phyloP scores from a whole-genome alignment of 176 grass and related monocot species.

The Oryza glaberrima region DNA sequence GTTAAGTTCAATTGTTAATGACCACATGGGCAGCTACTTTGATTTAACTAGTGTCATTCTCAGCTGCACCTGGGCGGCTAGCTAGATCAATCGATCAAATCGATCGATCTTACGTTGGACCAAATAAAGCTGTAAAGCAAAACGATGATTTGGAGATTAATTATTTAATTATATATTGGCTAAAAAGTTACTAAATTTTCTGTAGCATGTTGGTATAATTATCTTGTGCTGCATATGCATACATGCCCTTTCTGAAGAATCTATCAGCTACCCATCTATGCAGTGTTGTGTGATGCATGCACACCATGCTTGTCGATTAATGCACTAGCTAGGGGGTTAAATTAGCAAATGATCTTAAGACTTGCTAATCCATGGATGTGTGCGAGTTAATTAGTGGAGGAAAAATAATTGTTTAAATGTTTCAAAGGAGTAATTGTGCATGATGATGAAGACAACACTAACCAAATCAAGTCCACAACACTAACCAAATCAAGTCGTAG shows the following conservation, averaged over 20 bases:
- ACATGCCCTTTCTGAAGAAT: neutral
- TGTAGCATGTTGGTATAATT: neutral
- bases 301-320: neutral
- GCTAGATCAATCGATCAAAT: neutral
- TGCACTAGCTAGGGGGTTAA: neutral
- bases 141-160: neutral
- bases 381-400: neutral
- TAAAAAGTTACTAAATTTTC: neutral
- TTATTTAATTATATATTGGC: neutral
- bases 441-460: neutral
- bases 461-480: too few relatives aligned
- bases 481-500: neutral
- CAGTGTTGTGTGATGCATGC: neutral
- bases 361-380: neutral
- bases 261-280: neutral
- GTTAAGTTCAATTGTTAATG: neutral
- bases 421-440: neutral
- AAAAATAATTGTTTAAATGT: neutral
- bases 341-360: neutral
- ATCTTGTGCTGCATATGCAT: constrained; percentile 29
- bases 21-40: neutral
- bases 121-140: constrained; percentile 21
- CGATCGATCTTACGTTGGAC: neutral
- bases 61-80: neutral
- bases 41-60: neutral